Percentiles rank a stretch among this genome's conserved stretches.
These are phyloP conservation scores for Hippophae rhamnoides DNA, from an alignment of 306 rosid genomes.

Conservation along the genomic window DNA sequence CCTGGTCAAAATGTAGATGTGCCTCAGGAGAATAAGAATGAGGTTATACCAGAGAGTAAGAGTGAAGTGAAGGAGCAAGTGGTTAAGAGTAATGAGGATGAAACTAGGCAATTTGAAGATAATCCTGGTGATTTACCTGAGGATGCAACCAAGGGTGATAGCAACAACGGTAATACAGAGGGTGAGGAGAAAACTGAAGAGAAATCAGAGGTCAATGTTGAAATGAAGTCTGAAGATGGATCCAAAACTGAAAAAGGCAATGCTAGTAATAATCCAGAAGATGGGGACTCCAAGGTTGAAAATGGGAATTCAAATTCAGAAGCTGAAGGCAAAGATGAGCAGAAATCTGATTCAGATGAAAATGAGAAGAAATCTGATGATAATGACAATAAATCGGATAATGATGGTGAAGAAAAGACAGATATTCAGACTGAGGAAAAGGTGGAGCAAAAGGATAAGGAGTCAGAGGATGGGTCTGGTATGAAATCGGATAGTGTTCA, in stretches of 20 bases:
- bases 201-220: constrained; percentile 13
- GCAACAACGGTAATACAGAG: constrained; percentile 21
- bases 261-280: too few relatives aligned
- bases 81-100: constrained; percentile 29
- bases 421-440: constrained; percentile 36
- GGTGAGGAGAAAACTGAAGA: constrained; percentile 25
- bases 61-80: constrained; percentile 34
- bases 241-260: too few relatives aligned
- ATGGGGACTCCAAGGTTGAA: too few relatives aligned
- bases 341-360: constrained; percentile 38
- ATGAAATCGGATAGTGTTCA: constrained; percentile 42
- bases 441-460: constrained; percentile 39
- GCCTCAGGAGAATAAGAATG: constrained; percentile 27
- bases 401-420: constrained; percentile 19
- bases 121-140: constrained; percentile 62
- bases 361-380: constrained; percentile 14
- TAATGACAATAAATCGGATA: constrained; percentile 27
- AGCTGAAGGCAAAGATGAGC: background rate
- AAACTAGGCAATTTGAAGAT: constrained; percentile 57
- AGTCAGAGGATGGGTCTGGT: constrained; percentile 31
- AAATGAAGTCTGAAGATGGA: too few relatives aligned
- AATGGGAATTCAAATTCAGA: too few relatives aligned
- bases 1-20: constrained; percentile 65
- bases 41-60: constrained; percentile 26
- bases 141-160: constrained; percentile 58